phyloP scores from a whole-genome alignment of 1,139 yeast species.

The Hanseniaspora sp. region DNA sequence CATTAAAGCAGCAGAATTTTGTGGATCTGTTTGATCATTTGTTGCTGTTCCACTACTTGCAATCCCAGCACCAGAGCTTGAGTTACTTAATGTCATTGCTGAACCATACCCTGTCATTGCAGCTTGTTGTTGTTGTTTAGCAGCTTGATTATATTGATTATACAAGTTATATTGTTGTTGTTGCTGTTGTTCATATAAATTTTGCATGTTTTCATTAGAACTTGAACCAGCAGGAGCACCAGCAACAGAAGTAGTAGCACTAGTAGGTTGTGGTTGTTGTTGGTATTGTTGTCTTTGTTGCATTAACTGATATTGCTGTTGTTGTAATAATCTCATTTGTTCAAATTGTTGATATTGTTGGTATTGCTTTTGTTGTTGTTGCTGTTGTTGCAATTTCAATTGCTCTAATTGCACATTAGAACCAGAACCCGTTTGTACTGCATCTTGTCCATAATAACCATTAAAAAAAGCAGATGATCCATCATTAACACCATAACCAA shows the following conservation, averaged over 20 bases:
- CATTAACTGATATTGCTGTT: constrained; percentile 5
- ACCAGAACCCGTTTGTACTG: neutral
- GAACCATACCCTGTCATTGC: neutral
- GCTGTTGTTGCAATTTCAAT: neutral
- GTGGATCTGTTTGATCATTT: constrained; percentile 1
- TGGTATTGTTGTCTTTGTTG: neutral
- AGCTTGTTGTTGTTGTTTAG: neutral
- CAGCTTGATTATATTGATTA: neutral
- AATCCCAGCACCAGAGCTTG: neutral
- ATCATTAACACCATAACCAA: too few relatives aligned
- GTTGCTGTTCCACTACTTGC: neutral
- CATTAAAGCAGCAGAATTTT: constrained; percentile 5
- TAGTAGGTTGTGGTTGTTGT: neutral
- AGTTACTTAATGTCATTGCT: neutral
- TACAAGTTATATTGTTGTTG: constrained; percentile 4
- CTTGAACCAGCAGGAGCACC: neutral
- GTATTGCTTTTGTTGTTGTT: constrained; percentile 11
- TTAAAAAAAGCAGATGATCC: neutral
- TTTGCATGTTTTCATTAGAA: neutral
- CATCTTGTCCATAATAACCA: neutral
- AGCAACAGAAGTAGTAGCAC: neutral
- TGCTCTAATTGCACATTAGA: neutral
- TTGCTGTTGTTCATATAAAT: constrained; percentile 4
- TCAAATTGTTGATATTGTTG: constrained; percentile 4
- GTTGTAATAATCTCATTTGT: constrained; percentile 8